phyloP scores from a whole-genome alignment of 2,329 filamentous ascomycete genomes.

The Ophiosphaerella korrae region DNA sequence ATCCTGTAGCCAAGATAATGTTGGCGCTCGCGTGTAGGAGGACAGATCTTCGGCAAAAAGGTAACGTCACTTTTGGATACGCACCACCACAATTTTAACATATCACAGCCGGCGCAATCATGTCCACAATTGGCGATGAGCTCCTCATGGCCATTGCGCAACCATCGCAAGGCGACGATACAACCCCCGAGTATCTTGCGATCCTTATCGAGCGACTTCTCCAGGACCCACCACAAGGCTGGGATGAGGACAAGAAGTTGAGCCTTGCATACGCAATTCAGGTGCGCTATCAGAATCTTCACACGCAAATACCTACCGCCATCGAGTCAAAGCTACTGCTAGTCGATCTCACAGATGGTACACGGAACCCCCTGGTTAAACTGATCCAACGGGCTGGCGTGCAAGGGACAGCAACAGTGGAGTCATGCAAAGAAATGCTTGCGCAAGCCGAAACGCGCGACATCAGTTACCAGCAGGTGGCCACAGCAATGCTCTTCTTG shows the following conservation, averaged over 20 bases:
- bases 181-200: constrained; percentile 73
- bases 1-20: constrained; percentile 84
- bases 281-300: constrained; percentile 67
- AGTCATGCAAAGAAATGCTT: constrained; percentile 67
- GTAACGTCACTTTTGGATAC: constrained; percentile 53
- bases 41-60: constrained; percentile 85
- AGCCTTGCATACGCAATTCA: constrained; percentile 68
- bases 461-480: constrained; percentile 81
- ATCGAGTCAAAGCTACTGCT: constrained; percentile 74
- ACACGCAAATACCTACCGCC: constrained; percentile 69
- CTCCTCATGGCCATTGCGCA: constrained; percentile 79
- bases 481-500: constrained; percentile 76
- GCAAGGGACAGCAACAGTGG: constrained; percentile 75
- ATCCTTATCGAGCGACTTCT: constrained; percentile 84
- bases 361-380: constrained; percentile 66
- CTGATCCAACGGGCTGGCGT: constrained; percentile 75
- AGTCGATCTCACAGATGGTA: constrained; percentile 64
- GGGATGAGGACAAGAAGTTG: constrained; percentile 74
- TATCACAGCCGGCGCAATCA: constrained; percentile 78
- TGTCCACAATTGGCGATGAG: constrained; percentile 76
- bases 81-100: constrained; percentile 17
- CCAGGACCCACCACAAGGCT: constrained; percentile 83
- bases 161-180: constrained; percentile 65
- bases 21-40: constrained; percentile 88
- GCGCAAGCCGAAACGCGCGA: constrained; percentile 63